Evolutionary conservation across 1,284 basidiomycete species (phyloP), one percentile per base, ranked within the genome.

Genomic region (Microbotryomycetes sp.): DNA sequence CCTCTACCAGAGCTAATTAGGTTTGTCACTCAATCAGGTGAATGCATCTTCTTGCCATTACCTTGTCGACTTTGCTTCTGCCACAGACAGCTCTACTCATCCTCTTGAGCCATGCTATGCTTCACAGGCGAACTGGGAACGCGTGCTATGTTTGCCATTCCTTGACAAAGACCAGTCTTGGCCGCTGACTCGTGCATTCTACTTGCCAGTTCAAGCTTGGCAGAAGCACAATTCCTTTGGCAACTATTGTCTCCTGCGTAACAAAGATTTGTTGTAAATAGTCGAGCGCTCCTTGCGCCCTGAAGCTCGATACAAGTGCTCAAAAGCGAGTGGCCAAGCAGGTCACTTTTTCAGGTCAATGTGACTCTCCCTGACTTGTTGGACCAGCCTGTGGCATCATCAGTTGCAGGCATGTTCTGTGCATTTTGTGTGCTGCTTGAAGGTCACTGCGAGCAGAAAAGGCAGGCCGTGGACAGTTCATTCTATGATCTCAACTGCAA

Each of bases 31-130:
- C 22, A 3, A 3, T 26, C 72, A 94, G 90, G 84, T 88, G 50
- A 79, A 86, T 47, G 76, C 85, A 22, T 77, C 82, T 28, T 78
- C 81, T 48, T 97, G 92, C 75, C 86, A 89, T 74, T 94, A 93
- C 76, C 79, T 97, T 59, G 81, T 97, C 62, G 89, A 93, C 74
- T 81, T 91, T 45, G 86, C 89, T 75, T 42, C 19, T 12, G 9
- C 36, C 19, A 42, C 88, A 89, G 73, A 89, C 91, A 0, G 76
- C 79, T 3, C 83, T 86, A 67, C 82, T 56, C 83, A 2, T 67
- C 73, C 60, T 6, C 77, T 83, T 58, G 90, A 94, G 73, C 90
- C 88, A n/a, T 84, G 89, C 51, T 92, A 88, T 75, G 81, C 82
- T 23, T 67, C 79, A 23, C 82, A 88, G 70, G 74, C 77, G 31